Evolutionary conservation across 192 early-diverging fungal species (phyloP), one percentile per base, ranked within the genome.

Genomic region (Geranomyces variabilis): DNA sequence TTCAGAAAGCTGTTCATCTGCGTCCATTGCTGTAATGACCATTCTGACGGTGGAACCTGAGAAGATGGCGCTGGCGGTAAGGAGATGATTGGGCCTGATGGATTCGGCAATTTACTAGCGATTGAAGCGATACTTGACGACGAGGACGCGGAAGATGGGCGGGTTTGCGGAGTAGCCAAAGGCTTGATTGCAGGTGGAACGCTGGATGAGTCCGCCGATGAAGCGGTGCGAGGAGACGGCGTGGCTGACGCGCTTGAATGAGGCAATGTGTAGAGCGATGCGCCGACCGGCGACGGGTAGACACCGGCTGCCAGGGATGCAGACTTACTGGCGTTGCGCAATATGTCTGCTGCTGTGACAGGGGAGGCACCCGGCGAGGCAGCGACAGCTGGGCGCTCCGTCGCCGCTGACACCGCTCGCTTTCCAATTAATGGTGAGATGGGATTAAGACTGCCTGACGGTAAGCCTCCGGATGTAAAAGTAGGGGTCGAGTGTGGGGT

Each of bases 11-110:
- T 70, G 57, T 70, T 70, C 33, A 70, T 45, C 24, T 61, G 56
- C 43, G 68, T 60, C 68, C 68, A 70, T 41, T 70, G 68, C 57
- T 30, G 26, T 7, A 70, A 34, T 0, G 33, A 41, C 68, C 68
- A 61, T 24, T 70, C 68, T 24, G 68, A 44, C 8, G 33, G 55
- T 24, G 68, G 68, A 3, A 64, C n/a, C 17, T 17, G 58, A 26
- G 58, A 8, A 53, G 51, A 53, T 53, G 36, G 36, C 10, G 5
- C 36, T 41, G 36, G 10, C 36, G 36, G 36, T 41, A 41, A 41
- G 36, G 51, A 53, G 7, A 53, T 53, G 51, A 15, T 15, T 6
- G 24, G 17, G 15, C 4, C 15, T 15, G 51, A 53, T 3, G 24
- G 51, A 8, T 41, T 41, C 36, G 36, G 36, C 36, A 41, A 10